Percentiles rank a stretch among this genome's conserved stretches.
Evolutionary conservation across 805 yeast genomes (phyloP).

Genomic region (Saitoella complicata): DNA sequence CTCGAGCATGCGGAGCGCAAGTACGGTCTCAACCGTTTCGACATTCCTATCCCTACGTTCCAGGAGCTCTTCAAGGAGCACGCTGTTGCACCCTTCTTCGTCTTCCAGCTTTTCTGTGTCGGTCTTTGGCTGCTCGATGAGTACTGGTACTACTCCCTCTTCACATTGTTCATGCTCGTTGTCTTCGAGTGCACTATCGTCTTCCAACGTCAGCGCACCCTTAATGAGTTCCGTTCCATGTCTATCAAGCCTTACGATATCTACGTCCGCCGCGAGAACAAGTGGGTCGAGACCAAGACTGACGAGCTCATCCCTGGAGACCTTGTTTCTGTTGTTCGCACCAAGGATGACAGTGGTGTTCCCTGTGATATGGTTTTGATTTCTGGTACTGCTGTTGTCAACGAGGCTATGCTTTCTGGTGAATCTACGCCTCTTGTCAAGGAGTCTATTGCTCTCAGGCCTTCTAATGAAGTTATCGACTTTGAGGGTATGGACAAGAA

Average conservation of each 20-base stretch:
- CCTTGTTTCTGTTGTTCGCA: slow-evolving; percentile 45
- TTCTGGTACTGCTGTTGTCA: slow-evolving; percentile 87
- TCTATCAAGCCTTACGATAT: slow-evolving; percentile 82
- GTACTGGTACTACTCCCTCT: slow-evolving; percentile 87
- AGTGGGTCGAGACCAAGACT: slow-evolving; percentile 58
- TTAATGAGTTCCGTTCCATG: slow-evolving; percentile 93
- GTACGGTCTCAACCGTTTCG: slow-evolving; percentile 78
- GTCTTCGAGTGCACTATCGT: slow-evolving; percentile 90
- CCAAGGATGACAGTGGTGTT: slow-evolving; percentile 77
- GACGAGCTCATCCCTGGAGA: slow-evolving; percentile 81
- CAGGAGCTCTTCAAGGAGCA: slow-evolving; percentile 85
- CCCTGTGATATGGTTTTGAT: slow-evolving; percentile 83
- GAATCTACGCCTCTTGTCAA: slow-evolving; percentile 94
- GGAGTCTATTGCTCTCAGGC: slow-evolving; percentile 78
- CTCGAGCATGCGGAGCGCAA: slow-evolving; percentile 31
- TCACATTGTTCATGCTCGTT: slow-evolving; percentile 80
- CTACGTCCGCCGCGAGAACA: slow-evolving; percentile 48
- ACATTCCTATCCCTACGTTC: slow-evolving; percentile 89
- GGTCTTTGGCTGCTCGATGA: slow-evolving; percentile 94
- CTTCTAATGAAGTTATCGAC: slow-evolving; percentile 47
- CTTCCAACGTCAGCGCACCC: slow-evolving; percentile 84
- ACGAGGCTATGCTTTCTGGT: slow-evolving; percentile 98
- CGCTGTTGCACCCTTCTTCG: slow-evolving; percentile 95
- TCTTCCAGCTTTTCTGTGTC: slow-evolving; percentile 89
- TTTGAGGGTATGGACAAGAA: slow-evolving; percentile 78